phyloP scores from a whole-genome alignment of 305 asterid species.

The Euphrasia arctica region DNA sequence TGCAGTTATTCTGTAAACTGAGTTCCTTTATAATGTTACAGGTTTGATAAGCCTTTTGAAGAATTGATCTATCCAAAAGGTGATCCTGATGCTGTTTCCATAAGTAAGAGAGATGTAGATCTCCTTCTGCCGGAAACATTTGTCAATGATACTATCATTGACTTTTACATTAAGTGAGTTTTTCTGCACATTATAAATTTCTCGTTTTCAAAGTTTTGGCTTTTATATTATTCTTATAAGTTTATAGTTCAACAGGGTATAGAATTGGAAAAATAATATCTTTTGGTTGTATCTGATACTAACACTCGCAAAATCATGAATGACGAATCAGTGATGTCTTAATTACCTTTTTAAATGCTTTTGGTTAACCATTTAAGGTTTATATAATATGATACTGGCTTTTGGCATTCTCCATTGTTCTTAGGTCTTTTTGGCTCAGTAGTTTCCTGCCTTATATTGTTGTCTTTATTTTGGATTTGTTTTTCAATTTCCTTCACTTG shows the following conservation, averaged over 20 bases:
- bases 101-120: conserved; percentile 83
- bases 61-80: conserved; percentile 88
- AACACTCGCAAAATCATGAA: neutral
- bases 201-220: conserved; percentile 1
- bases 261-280: conserved; percentile 6
- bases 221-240: neutral
- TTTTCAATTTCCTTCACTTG: conserved; percentile 13
- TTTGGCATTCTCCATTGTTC: conserved; percentile 3
- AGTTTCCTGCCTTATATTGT: conserved; percentile 21
- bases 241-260: neutral
- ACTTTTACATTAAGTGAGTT: conserved; percentile 90
- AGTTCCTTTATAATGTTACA: conserved; percentile 39
- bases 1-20: conserved; percentile 15
- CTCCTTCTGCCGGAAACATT: conserved; percentile 84
- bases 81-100: conserved; percentile 87
- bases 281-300: conserved; percentile 12
- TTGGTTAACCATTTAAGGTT: conserved; percentile 13
- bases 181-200: conserved; percentile 19
- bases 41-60: conserved; percentile 72
- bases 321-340: conserved; percentile 17
- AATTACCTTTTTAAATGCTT: conserved; percentile 17
- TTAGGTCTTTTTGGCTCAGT: conserved; percentile 15
- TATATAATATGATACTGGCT: conserved; percentile 11
- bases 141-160: conserved; percentile 91
- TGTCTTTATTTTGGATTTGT: conserved; percentile 5